These are phyloP conservation scores for Symbiodinium pilosum DNA, from an alignment of 73 alveolate species.

Conservation along the genomic window DNA sequence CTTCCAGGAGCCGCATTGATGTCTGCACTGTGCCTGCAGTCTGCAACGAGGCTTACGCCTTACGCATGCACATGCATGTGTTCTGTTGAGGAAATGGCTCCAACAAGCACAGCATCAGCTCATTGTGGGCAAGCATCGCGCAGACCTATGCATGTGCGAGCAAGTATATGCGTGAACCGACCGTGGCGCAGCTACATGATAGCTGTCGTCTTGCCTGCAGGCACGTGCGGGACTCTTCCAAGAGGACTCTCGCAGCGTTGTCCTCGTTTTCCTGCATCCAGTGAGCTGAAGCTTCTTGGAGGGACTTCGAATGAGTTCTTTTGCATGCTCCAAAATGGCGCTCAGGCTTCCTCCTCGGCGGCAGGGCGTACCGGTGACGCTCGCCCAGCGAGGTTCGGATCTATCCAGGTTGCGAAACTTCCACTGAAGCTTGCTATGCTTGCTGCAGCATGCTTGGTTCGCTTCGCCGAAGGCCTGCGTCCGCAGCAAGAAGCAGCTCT, in stretches of 20 bases:
- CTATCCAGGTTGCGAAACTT: no score
- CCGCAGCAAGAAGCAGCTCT: constrained; percentile 27
- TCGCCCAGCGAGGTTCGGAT: constrained; percentile 82
- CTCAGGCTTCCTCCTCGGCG: constrained; percentile 6
- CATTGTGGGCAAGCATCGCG: constrained; percentile 84
- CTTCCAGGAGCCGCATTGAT: constrained; percentile 72
- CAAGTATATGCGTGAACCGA: no score
- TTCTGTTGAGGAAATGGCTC: background rate
- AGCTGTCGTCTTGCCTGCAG: background rate
- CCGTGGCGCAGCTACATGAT: no score
- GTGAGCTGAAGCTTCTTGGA: background rate
- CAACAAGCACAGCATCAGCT: constrained; percentile 40
- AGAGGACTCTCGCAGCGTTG: constrained; percentile 26
- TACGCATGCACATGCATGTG: background rate
- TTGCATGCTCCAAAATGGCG: background rate
- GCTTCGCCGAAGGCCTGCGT: constrained; percentile 24
- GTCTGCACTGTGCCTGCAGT: constrained; percentile 26
- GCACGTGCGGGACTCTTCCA: constrained; percentile 88
- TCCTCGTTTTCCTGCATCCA: constrained; percentile 6
- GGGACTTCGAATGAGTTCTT: background rate
- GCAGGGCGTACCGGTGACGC: constrained; percentile 25
- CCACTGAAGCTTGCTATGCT: no score
- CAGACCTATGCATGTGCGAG: background rate
- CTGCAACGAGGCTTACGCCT: background rate
- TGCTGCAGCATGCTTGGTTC: no score